These are phyloP conservation scores for Botrytis paeoniae DNA, from an alignment of 2,329 filamentous ascomycete genomes.

Conservation along the genomic window DNA sequence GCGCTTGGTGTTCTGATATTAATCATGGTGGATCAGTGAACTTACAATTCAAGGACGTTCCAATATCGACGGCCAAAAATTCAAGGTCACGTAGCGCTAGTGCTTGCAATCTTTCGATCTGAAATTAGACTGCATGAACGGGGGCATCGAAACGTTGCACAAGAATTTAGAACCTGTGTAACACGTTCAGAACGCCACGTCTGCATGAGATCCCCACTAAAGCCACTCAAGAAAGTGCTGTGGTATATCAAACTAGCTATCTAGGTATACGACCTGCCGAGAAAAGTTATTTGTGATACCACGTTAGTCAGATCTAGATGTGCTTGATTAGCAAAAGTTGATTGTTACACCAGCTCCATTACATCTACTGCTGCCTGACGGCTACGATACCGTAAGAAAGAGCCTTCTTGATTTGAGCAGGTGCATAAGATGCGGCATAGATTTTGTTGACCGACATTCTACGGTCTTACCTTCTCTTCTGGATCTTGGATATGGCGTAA, in stretches of 20 bases:
- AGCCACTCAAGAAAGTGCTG: neutral
- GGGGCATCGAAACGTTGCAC: neutral
- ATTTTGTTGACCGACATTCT: neutral
- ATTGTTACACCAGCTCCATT: neutral
- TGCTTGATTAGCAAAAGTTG: neutral
- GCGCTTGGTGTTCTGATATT: neutral
- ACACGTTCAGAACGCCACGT: slow-evolving; percentile 1
- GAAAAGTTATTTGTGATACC: neutral
- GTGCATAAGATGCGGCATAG: slow-evolving; percentile 5
- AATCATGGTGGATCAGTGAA: neutral
- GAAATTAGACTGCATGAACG: neutral
- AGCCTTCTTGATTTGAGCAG: slow-evolving; percentile 7
- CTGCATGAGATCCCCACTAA: neutral
- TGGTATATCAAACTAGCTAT: neutral
- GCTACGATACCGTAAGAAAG: neutral
- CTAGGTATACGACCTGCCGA: neutral
- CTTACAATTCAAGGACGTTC: neutral
- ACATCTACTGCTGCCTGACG: slow-evolving; percentile 1
- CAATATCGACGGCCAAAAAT: neutral
- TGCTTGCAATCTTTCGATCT: neutral
- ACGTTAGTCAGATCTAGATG: neutral
- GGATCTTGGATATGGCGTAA: neutral
- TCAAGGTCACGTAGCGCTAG: neutral
- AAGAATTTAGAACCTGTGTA: neutral
- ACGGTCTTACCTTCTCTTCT: neutral